These are phyloP conservation scores for Pleurotus platypus DNA, from an alignment of 768 basidiomycete genomes.

Conservation along the genomic window DNA sequence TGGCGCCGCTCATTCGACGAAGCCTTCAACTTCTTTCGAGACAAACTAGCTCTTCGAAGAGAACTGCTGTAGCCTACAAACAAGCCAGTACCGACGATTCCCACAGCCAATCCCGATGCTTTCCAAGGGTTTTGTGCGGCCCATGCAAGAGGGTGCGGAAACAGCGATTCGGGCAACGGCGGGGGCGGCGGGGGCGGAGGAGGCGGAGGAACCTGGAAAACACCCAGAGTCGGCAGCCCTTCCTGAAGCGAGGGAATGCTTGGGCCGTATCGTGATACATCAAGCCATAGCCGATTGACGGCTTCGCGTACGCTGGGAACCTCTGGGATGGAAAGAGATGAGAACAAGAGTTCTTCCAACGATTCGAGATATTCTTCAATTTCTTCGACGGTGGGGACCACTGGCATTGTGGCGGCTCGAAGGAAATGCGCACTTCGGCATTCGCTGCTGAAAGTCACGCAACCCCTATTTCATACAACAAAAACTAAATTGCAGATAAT, in stretches of 20 bases:
- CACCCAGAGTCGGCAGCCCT: constrained; percentile 60
- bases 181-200: constrained; percentile 64
- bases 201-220: constrained; percentile 61
- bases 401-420: not conserved
- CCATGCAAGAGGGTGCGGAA: constrained; percentile 50
- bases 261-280: constrained; percentile 80
- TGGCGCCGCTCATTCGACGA: constrained; percentile 54
- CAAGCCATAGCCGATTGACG: constrained; percentile 68
- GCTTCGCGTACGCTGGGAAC: constrained; percentile 64
- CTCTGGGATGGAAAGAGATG: constrained; percentile 53
- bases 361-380: constrained; percentile 69
- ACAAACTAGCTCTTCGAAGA: constrained; percentile 19
- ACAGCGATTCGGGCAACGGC: constrained; percentile 41
- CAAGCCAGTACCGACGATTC: constrained; percentile 59
- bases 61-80: constrained; percentile 51
- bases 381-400: constrained; percentile 49
- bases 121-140: constrained; percentile 58
- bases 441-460: not conserved
- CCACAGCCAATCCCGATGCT: constrained; percentile 48
- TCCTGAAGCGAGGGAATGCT: constrained; percentile 52
- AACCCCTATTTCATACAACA: not conserved
- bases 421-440: not conserved
- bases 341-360: constrained; percentile 58
- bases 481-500: not conserved
- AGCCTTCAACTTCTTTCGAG: constrained; percentile 40